Conservation (phyloP, 805 yeast species). For the Teunomyces kruisii region DNA sequence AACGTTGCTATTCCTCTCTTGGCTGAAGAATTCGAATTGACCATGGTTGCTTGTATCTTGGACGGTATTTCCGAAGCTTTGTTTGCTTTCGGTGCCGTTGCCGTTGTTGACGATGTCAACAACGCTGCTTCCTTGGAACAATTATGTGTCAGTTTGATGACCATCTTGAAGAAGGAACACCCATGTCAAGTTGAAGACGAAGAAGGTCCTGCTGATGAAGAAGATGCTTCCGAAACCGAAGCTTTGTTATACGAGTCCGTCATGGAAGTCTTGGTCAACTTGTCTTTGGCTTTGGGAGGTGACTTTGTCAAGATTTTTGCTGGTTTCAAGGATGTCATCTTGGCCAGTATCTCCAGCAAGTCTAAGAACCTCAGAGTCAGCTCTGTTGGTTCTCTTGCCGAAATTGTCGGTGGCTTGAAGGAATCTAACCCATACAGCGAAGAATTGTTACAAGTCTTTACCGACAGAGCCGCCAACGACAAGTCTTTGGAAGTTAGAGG, state of each 20-base stretch:
- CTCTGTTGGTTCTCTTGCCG: constrained; percentile 89
- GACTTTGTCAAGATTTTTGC: constrained; percentile 75
- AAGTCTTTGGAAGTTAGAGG: constrained; percentile 87
- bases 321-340: constrained; percentile 65
- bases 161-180: constrained; percentile 78
- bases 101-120: constrained; percentile 61
- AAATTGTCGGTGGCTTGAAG: constrained; percentile 75
- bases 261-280: constrained; percentile 76
- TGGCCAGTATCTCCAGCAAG: constrained; percentile 57
- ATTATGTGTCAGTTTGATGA: constrained; percentile 69
- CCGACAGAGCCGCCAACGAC: constrained; percentile 67
- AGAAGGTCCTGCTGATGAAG: constrained; percentile 60
- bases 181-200: constrained; percentile 75
- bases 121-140: constrained; percentile 55
- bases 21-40: constrained; percentile 78
- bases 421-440: constrained; percentile 62
- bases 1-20: constrained; percentile 59
- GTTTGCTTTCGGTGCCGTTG: constrained; percentile 69
- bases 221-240: constrained; percentile 48
- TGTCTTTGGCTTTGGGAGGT: constrained; percentile 73
- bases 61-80: constrained; percentile 71
- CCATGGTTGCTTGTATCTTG: constrained; percentile 76
- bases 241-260: constrained; percentile 82
- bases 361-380: constrained; percentile 67
- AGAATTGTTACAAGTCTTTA: constrained; percentile 70